Evolutionary conservation across 78 protist genomes (phyloP).

Genomic region (Pelomyxa schiedti): DNA sequence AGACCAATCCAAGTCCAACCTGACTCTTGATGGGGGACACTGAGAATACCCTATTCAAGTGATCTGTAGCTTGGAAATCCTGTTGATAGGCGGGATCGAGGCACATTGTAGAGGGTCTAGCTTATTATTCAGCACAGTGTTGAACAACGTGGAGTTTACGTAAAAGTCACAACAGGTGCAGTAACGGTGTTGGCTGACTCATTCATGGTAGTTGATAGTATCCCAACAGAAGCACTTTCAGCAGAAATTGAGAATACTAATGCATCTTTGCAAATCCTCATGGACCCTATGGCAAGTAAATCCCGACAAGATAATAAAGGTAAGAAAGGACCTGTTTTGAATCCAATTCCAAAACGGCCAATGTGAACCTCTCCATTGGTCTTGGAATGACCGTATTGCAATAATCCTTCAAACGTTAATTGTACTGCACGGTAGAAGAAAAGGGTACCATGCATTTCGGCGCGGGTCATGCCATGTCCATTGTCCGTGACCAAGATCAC

Average conservation of each 20-base stretch:
- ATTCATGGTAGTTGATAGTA: not conserved
- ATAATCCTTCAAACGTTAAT: too few species aligned
- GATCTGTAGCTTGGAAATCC: too few species aligned
- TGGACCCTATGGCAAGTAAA: not conserved
- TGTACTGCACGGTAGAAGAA: too few species aligned
- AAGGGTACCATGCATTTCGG: too few species aligned
- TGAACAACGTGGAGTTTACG: too few species aligned
- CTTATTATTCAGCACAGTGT: too few species aligned
- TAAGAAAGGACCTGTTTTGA: not conserved
- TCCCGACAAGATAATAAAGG: not conserved
- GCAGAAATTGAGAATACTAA: not conserved
- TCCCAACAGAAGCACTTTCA: not conserved
- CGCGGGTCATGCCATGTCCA: not conserved
- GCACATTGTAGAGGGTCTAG: too few species aligned
- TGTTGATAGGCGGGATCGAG: too few species aligned
- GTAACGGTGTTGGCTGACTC: not conserved
- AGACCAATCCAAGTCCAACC: too few species aligned
- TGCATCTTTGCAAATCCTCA: not conserved
- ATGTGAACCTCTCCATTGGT: too few species aligned
- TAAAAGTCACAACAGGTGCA: not conserved
- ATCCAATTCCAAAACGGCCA: not conserved
- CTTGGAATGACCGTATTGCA: not conserved
- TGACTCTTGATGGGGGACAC: too few species aligned
- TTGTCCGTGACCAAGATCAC: not conserved
- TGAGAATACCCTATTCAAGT: too few species aligned